These are phyloP conservation scores for Aspergillus pseudoglaucus DNA, from an alignment of 2,329 filamentous ascomycete genomes.

Conservation along the genomic window DNA sequence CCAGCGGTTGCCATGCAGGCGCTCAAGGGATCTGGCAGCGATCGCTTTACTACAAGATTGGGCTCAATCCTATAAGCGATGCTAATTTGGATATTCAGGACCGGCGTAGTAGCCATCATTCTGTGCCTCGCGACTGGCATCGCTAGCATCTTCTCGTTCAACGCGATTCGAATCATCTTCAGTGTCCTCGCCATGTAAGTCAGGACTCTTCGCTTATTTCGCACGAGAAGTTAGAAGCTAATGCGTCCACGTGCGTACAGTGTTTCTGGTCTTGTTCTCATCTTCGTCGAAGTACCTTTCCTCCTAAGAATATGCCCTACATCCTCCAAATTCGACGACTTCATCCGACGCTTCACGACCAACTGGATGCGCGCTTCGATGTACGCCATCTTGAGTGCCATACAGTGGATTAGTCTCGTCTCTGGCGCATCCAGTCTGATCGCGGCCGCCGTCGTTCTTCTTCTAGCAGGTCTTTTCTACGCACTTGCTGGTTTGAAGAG, in stretches of 20 bases:
- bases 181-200: conserved; percentile 53
- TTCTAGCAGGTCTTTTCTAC: conserved; percentile 75
- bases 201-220: neutral
- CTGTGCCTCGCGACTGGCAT: conserved; percentile 63
- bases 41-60: neutral
- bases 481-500: conserved; percentile 38
- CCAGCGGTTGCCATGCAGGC: neutral
- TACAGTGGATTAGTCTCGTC: conserved; percentile 66
- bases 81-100: conserved; percentile 26
- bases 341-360: conserved; percentile 86
- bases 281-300: conserved; percentile 86
- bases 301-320: conserved; percentile 97
- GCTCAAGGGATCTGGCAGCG: neutral
- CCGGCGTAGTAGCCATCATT: conserved; percentile 54
- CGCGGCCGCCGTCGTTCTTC: conserved; percentile 74
- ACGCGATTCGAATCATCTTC: conserved; percentile 52
- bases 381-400: conserved; percentile 70
- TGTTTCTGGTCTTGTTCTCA: conserved; percentile 63
- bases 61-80: neutral
- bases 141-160: conserved; percentile 60
- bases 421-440: conserved; percentile 64
- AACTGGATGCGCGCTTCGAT: conserved; percentile 94
- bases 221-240: conserved; percentile 27
- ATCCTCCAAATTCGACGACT: conserved; percentile 76
- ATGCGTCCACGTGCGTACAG: conserved; percentile 44